A percentile compares a stretch with the other conserved stretches of the same genome.
These are phyloP conservation scores for Yamadazyma kanchanaburiensis DNA, from an alignment of 1,139 yeast genomes.

Conservation along the genomic window DNA sequence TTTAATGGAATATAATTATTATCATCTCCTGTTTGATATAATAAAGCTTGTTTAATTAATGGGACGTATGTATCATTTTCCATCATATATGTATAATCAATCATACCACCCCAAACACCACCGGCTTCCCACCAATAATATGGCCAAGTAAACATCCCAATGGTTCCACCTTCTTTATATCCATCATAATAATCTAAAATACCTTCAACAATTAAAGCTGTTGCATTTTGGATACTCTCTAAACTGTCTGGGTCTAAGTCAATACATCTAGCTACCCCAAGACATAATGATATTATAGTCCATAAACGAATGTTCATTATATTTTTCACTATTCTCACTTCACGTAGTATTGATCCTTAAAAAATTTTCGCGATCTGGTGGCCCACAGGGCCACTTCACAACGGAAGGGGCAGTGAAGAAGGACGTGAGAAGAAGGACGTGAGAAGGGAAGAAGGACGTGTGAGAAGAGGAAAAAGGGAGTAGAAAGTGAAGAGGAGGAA, in stretches of 20 bases:
- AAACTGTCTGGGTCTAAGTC: conserved; percentile 36
- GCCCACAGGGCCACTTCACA: no score
- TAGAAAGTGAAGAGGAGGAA: no score
- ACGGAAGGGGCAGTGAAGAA: no score
- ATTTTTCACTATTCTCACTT: no score
- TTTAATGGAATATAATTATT: conserved; percentile 72
- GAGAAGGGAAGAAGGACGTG: no score
- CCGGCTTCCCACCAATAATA: conserved; percentile 97
- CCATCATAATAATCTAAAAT: conserved; percentile 74
- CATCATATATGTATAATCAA: conserved; percentile 65
- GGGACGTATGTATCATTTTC: conserved; percentile 58
- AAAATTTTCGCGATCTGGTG: no score
- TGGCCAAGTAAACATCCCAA: conserved; percentile 74
- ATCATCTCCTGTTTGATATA: conserved; percentile 64
- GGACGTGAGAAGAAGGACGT: no score
- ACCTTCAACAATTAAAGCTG: conserved; percentile 58
- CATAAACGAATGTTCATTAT: no score
- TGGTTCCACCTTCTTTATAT: conserved; percentile 59
- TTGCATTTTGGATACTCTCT: conserved; percentile 43
- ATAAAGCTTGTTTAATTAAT: conserved; percentile 53
- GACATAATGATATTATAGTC: not conserved
- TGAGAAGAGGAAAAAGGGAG: no score
- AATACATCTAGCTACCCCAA: conserved; percentile 2
- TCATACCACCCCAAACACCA: conserved; percentile 76
- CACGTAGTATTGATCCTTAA: no score